Evolutionary conservation across 1,139 yeast species (phyloP).

Genomic region (Diutina neorugosa): DNA sequence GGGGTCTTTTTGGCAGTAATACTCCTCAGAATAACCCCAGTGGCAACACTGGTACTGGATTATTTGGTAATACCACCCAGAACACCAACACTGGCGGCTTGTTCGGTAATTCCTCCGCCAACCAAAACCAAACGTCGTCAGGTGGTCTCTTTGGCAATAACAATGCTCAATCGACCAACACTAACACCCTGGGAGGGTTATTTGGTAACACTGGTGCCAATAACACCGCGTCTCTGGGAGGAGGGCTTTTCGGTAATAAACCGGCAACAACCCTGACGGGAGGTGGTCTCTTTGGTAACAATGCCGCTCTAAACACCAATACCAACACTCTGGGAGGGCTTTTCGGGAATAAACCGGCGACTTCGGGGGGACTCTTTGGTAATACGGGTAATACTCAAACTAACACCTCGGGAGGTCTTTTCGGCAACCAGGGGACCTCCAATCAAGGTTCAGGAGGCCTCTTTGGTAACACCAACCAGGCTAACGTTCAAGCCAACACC

Average conservation of each 20-base stretch:
- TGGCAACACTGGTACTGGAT: constrained; percentile 14
- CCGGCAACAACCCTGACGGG: neutral
- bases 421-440: constrained; percentile 10
- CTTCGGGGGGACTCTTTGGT: constrained; percentile 18
- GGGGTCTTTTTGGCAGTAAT: neutral
- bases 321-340: constrained; percentile 11
- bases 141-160: neutral
- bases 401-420: constrained; percentile 10
- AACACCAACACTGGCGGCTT: neutral
- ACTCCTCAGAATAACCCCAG: constrained; percentile 7
- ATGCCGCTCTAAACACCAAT: neutral
- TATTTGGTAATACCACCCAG: constrained; percentile 11
- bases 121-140: neutral
- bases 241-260: constrained; percentile 8
- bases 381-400: constrained; percentile 5
- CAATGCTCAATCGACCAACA: no score
- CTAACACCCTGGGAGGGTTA: constrained; percentile 10
- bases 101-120: neutral
- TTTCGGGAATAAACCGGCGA: constrained; percentile 11
- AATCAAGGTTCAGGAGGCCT: neutral
- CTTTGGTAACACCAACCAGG: neutral
- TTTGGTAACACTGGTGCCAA: constrained; percentile 14
- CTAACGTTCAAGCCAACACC: neutral
- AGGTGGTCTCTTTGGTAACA: constrained; percentile 3
- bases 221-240: constrained; percentile 9